Percentiles rank a stretch among this genome's conserved stretches.
Conservation (phyloP, 805 yeast species). For the Candida alai region DNA sequence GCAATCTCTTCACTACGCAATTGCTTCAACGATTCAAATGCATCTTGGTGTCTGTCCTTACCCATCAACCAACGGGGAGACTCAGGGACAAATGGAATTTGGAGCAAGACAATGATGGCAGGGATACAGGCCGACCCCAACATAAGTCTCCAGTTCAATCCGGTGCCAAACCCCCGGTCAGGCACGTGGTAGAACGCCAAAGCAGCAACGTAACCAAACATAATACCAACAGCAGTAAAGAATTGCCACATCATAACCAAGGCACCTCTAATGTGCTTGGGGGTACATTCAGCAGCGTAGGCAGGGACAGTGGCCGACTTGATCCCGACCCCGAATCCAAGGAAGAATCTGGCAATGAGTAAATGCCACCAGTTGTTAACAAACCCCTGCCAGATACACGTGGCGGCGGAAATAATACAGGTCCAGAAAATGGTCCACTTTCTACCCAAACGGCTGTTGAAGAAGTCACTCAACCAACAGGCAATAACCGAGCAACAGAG, state of each 20-base stretch:
- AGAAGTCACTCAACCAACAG: constrained; percentile 57
- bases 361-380: constrained; percentile 58
- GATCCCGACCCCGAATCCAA: constrained; percentile 48
- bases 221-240: constrained; percentile 71
- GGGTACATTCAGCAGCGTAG: constrained; percentile 60
- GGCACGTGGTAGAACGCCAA: constrained; percentile 58
- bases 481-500: constrained; percentile 53
- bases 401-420: constrained; percentile 52
- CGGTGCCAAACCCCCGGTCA: constrained; percentile 39
- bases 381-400: constrained; percentile 69
- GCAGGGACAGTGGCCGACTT: constrained; percentile 68
- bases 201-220: constrained; percentile 59
- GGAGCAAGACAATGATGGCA: constrained; percentile 50
- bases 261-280: constrained; percentile 58
- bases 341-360: constrained; percentile 52
- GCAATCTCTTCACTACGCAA: constrained; percentile 46
- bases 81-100: constrained; percentile 58
- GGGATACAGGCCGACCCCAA: constrained; percentile 57
- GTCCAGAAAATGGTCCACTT: constrained; percentile 59
- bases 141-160: constrained; percentile 60
- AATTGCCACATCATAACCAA: constrained; percentile 71
- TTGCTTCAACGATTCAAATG: constrained; percentile 44
- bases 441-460: constrained; percentile 53
- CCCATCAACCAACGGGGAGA: constrained; percentile 69
- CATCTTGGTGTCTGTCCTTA: constrained; percentile 45